Conservation (phyloP, 2,329 filamentous ascomycete species). For the Fusarium gaditjirri region DNA sequence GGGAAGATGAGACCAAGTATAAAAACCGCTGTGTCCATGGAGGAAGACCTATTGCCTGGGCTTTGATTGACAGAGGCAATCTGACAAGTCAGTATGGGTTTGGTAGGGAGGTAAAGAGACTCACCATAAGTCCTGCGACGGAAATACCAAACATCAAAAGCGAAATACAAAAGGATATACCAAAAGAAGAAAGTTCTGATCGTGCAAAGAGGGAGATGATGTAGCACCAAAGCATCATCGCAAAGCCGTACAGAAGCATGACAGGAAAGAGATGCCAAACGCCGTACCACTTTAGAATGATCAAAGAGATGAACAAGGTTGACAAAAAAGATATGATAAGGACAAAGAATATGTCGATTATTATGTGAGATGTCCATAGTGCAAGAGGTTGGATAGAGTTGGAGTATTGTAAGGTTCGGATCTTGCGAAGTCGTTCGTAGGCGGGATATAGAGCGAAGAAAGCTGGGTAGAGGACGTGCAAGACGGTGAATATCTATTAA, state of each 20-base stretch:
- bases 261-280: background rate
- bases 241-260: background rate
- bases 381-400: slow-evolving; percentile 6
- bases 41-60: background rate
- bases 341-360: background rate
- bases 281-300: background rate
- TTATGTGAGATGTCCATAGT: background rate
- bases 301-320: background rate
- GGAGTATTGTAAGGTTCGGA: slow-evolving; percentile 17
- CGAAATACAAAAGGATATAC: background rate
- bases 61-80: background rate
- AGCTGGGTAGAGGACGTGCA: slow-evolving; percentile 7
- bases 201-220: background rate
- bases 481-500: background rate
- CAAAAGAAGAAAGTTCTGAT: background rate
- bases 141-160: slow-evolving; percentile 1
- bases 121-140: background rate
- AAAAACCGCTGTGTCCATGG: background rate
- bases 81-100: background rate
- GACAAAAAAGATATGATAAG: background rate
- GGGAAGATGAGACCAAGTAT: background rate
- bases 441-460: slow-evolving; percentile 15
- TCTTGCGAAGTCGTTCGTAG: slow-evolving; percentile 5
- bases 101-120: fast-evolving
- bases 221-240: background rate